phyloP scores from a whole-genome alignment of 108 stramenopile species.

The Nannochloropsis granulata region DNA sequence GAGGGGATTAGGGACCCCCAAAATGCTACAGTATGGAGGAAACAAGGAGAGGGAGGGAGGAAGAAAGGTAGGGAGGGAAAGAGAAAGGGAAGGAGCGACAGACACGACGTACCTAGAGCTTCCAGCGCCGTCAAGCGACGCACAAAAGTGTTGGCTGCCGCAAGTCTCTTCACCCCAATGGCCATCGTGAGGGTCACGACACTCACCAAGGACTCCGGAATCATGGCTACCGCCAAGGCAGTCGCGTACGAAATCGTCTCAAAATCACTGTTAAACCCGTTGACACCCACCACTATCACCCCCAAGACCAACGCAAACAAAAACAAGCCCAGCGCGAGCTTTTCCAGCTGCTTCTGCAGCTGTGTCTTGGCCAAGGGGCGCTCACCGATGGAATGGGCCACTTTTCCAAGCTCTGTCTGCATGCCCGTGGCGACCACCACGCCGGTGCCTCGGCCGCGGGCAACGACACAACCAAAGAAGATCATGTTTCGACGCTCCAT shows the following conservation, averaged over 20 bases:
- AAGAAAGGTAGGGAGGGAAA: background rate
- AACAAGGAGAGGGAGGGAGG: background rate
- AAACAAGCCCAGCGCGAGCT: background rate
- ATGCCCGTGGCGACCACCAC: background rate
- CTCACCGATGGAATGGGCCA: background rate
- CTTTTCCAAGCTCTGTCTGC: background rate
- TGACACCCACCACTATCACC: background rate
- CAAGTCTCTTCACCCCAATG: background rate
- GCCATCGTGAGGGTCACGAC: background rate
- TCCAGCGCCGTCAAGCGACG: background rate
- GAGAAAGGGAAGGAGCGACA: background rate
- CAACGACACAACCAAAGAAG: background rate
- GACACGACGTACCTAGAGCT: background rate
- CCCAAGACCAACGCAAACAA: background rate
- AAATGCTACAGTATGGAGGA: too few relatives aligned
- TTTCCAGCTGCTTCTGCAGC: background rate
- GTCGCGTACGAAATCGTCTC: background rate
- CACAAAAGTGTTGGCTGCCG: background rate
- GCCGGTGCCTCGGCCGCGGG: background rate
- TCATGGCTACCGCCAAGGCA: background rate
- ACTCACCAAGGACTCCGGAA: background rate
- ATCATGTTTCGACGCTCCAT: background rate
- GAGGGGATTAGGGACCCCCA: too few relatives aligned
- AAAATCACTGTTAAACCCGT: background rate
- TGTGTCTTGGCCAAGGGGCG: background rate